Evolutionary conservation across 1,284 basidiomycete species (phyloP).

Genomic region (Mycena citricolor): DNA sequence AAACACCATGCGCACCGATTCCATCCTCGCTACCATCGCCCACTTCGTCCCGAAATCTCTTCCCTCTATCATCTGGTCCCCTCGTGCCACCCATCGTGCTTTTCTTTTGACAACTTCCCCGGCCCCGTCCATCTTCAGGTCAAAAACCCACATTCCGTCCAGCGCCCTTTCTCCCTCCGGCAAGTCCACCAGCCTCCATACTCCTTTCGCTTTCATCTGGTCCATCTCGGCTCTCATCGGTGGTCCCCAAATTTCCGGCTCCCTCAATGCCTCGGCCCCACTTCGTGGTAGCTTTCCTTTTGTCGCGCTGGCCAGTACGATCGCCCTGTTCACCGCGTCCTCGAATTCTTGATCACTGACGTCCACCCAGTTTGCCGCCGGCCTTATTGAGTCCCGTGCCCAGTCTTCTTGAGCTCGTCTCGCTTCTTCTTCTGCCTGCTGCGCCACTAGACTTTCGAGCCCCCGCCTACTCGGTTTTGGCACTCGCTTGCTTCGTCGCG

Average conservation of each 20-base stretch:
- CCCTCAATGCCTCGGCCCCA: background rate
- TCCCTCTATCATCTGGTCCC: background rate
- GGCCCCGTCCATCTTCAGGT: background rate
- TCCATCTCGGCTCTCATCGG: constrained; percentile 3
- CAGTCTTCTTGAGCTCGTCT: too few species aligned
- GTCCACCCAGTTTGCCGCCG: constrained; percentile 1
- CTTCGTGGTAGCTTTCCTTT: background rate
- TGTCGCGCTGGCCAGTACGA: constrained; percentile 1
- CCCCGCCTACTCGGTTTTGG: too few species aligned
- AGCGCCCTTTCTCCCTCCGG: background rate
- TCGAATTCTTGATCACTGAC: background rate
- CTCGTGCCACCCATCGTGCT: too few species aligned
- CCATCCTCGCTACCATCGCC: constrained; percentile 2
- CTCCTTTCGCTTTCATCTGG: background rate
- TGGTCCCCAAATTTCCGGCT: constrained; percentile 1
- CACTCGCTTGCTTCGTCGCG: too few species aligned
- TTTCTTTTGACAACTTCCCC: background rate
- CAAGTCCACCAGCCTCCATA: constrained; percentile 3
- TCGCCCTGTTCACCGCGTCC: too few species aligned
- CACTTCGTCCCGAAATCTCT: constrained; percentile 1
- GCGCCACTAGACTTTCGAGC: too few species aligned
- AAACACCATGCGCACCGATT: constrained; percentile 1
- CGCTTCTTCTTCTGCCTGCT: too few species aligned
- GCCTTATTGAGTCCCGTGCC: too few species aligned
- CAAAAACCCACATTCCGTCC: constrained; percentile 1